phyloP scores from a whole-genome alignment of 768 basidiomycete species.

The Auricularia sp. region DNA sequence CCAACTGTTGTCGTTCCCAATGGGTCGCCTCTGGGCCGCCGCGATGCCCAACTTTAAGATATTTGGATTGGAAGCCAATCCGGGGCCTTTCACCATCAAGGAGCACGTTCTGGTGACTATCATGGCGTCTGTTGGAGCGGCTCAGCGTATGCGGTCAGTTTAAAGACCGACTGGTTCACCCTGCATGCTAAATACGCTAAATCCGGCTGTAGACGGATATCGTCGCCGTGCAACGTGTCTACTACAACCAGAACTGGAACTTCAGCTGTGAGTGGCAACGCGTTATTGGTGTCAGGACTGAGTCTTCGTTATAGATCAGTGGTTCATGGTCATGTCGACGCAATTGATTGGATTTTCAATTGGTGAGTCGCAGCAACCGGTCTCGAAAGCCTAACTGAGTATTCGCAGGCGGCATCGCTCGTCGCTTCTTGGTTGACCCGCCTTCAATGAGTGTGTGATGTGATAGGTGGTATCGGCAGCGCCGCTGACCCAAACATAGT shows the following conservation, averaged over 20 bases:
- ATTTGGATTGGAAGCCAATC: constrained; percentile 22
- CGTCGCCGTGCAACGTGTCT: constrained; percentile 61
- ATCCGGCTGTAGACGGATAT: constrained; percentile 41
- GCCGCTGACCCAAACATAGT: constrained; percentile 19
- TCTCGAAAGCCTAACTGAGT: background rate
- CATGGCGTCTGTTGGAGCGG: constrained; percentile 54
- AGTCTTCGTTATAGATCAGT: constrained; percentile 18
- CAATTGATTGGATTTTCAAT: constrained; percentile 13
- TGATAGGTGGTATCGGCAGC: background rate
- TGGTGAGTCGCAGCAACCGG: background rate
- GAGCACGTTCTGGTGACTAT: constrained; percentile 45
- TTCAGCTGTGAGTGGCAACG: constrained; percentile 28
- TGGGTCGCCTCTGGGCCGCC: constrained; percentile 21
- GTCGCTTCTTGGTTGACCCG: constrained; percentile 15
- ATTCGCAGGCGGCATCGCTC: background rate
- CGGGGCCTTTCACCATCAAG: constrained; percentile 36
- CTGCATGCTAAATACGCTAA: background rate
- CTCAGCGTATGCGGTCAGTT: constrained; percentile 52
- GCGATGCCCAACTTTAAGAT: constrained; percentile 13
- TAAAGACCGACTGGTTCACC: background rate
- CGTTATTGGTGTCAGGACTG: background rate
- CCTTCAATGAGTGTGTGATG: constrained; percentile 12
- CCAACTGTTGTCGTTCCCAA: constrained; percentile 19
- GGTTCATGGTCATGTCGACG: constrained; percentile 33
- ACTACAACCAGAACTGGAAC: constrained; percentile 48